phyloP scores from a whole-genome alignment of 2,329 filamentous ascomycete species.

The Xylaria hypoxylon region DNA sequence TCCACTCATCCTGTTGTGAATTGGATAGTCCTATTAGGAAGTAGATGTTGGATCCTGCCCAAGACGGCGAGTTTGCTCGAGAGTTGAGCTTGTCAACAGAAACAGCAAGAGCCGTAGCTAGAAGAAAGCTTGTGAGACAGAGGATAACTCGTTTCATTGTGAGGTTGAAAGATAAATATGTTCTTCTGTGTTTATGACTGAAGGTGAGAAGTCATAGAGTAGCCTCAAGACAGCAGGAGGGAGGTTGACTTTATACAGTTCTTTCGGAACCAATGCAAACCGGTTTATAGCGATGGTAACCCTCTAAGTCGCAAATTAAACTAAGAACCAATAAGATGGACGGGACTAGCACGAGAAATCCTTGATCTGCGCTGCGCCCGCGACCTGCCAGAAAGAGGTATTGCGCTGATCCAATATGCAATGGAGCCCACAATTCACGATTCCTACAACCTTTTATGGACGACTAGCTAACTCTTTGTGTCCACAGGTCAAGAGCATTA shows the following conservation, averaged over 20 bases:
- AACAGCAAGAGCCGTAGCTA: conserved; percentile 12
- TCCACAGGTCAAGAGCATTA: too few relatives aligned
- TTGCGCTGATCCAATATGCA: too few relatives aligned
- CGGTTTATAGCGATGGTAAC: too few relatives aligned
- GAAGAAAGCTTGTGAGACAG: not conserved
- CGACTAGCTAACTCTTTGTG: too few relatives aligned
- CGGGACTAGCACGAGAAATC: too few relatives aligned
- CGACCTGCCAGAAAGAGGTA: too few relatives aligned
- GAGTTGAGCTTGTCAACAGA: conserved; percentile 2
- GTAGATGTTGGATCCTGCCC: conserved; percentile 49
- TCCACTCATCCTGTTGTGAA: conserved; percentile 46
- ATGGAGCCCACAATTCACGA: too few relatives aligned
- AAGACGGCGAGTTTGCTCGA: conserved; percentile 41
- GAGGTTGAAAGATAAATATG: not conserved
- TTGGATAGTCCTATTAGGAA: conserved; percentile 48
- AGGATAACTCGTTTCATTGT: conserved; percentile 17
- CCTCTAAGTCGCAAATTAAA: too few relatives aligned
- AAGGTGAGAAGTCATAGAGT: not conserved
- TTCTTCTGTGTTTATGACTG: not conserved
- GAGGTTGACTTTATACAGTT: conserved; percentile 7
- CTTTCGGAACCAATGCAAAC: too few relatives aligned
- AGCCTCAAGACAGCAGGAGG: not conserved
- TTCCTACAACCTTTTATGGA: too few relatives aligned
- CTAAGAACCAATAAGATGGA: too few relatives aligned
- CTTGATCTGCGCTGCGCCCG: too few relatives aligned